Conservation (phyloP, 2,329 filamentous ascomycete genomes). For the Beauveria rudraprayagi region DNA sequence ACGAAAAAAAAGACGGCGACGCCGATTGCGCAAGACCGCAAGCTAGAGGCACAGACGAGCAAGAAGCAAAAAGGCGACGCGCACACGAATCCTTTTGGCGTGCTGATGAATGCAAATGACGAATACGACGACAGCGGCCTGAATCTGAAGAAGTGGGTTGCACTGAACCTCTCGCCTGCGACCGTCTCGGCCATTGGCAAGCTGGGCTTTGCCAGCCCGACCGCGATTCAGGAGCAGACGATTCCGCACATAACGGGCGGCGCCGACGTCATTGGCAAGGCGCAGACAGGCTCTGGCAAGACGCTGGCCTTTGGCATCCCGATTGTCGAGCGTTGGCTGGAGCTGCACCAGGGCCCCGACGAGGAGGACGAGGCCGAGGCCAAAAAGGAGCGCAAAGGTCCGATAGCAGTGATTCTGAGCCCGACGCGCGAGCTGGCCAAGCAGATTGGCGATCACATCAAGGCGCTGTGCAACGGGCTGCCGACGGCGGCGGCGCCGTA, state of each 20-base stretch:
- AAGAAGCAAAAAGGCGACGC: slow-evolving; percentile 25
- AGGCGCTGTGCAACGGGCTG: slow-evolving; percentile 58
- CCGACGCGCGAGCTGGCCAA: slow-evolving; percentile 91
- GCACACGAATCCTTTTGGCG: slow-evolving; percentile 44
- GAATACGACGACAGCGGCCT: slow-evolving; percentile 50
- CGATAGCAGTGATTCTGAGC: slow-evolving; percentile 74
- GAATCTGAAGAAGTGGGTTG: slow-evolving; percentile 70
- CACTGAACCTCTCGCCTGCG: slow-evolving; percentile 63
- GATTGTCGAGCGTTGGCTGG: slow-evolving; percentile 77
- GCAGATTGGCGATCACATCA: slow-evolving; percentile 79
- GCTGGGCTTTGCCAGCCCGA: slow-evolving; percentile 73
- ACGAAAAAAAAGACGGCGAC: slow-evolving; percentile 17
- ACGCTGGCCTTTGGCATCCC: slow-evolving; percentile 92
- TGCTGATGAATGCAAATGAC: slow-evolving; percentile 46
- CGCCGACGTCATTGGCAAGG: slow-evolving; percentile 91
- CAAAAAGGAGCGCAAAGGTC: slow-evolving; percentile 31
- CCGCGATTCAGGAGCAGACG: slow-evolving; percentile 67
- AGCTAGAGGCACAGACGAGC: slow-evolving; percentile 22
- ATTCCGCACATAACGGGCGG: slow-evolving; percentile 79
- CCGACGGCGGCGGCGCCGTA: slow-evolving; percentile 47
- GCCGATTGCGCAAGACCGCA: slow-evolving; percentile 19
- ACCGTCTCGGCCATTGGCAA: slow-evolving; percentile 68
- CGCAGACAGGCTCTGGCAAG: slow-evolving; percentile 92
- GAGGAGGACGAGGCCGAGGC: slow-evolving; percentile 55
- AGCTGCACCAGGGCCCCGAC: slow-evolving; percentile 30